phyloP scores from a whole-genome alignment of 2,329 filamentous ascomycete species.

The Xylariaceae sp. region DNA sequence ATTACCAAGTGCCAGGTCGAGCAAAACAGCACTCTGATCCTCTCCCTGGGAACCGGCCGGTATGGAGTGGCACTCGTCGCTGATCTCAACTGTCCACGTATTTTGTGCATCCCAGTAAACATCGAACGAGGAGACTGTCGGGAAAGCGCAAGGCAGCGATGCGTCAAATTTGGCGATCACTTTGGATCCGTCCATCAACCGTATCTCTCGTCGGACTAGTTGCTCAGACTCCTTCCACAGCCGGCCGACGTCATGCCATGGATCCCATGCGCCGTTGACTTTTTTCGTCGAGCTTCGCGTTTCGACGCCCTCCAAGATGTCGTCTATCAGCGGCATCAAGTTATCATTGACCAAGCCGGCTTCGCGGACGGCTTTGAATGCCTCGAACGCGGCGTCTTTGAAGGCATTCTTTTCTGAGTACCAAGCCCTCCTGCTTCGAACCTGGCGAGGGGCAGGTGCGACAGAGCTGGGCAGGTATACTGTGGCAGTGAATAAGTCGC shows the following conservation, averaged over 20 bases:
- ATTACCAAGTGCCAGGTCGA: slow-evolving; percentile 44
- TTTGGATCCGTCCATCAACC: slow-evolving; percentile 31
- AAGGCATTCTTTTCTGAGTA: slow-evolving; percentile 63
- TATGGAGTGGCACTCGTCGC: slow-evolving; percentile 10
- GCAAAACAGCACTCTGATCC: slow-evolving; percentile 43
- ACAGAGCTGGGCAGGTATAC: slow-evolving; percentile 69
- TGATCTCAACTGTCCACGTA: slow-evolving; percentile 35
- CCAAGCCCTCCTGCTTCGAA: slow-evolving; percentile 55
- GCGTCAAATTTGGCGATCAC: slow-evolving; percentile 37
- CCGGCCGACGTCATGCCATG: slow-evolving; percentile 41
- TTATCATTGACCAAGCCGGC: slow-evolving; percentile 72
- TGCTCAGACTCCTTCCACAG: slow-evolving; percentile 37
- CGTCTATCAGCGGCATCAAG: slow-evolving; percentile 58
- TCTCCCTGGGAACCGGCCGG: slow-evolving; percentile 8
- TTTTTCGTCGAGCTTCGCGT: slow-evolving; percentile 31
- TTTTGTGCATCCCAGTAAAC: slow-evolving; percentile 36
- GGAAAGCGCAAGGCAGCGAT: slow-evolving; percentile 39
- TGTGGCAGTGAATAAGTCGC: slow-evolving; percentile 43
- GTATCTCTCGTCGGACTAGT: slow-evolving; percentile 29
- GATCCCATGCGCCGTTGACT: slow-evolving; percentile 38
- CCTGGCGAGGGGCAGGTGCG: slow-evolving; percentile 52
- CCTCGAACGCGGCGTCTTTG: slow-evolving; percentile 78
- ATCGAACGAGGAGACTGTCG: slow-evolving; percentile 31
- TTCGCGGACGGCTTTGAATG: slow-evolving; percentile 64
- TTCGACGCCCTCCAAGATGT: slow-evolving; percentile 35